Base-by-base conservation (phyloP, 768 basidiomycete genomes). In the Amanita muscaria region DNA sequence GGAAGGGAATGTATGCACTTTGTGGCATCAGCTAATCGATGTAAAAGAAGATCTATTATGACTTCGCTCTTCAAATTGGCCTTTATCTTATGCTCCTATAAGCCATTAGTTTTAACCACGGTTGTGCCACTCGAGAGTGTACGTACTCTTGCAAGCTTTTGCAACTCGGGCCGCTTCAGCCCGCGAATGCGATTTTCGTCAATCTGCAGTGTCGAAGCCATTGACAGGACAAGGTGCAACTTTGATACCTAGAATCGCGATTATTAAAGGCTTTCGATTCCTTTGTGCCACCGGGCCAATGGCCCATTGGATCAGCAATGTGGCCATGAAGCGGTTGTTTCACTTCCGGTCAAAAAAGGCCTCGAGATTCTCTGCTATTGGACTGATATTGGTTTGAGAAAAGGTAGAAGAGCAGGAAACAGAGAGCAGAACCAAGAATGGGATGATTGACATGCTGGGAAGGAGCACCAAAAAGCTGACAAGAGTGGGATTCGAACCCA, bases 401-500 rank as follows among this genome's bases (percentile, higher is more conserved):
- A 29, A 6, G 27, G 27, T 29, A 6, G 27, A 12, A 29, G 27
- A 29, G 27, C 7, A 6, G 27, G 27, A 6, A 6, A 12, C 27
- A 29, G 7, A 29, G 12, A 12, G 12, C 6, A 29, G 22, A 22
- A n/a, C 18, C 25, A 47, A 5, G 18, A 21, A 12, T 12, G 37
- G 11, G 4, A 38, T 12, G 37, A 49, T n/a, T n/a, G n/a, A n/a
- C n/a, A n/a, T n/a, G n/a, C n/a, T n/a, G n/a, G n/a, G n/a, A n/a
- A n/a, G n/a, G n/a, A n/a, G n/a, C n/a, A n/a, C n/a, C n/a, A n/a
- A 54, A 51, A 49, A 34, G 14, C 9, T 66, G 65, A 66, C 63
- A 64, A 64, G 61, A 65, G 61, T 62, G 65, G 64, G 65, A 66
- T 60, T 66, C 53, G 65, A 66, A 65, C 65, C 64, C 65, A 62